phyloP scores from a whole-genome alignment of 2,329 filamentous ascomycete genomes.

The Aureobasidium sp. region DNA sequence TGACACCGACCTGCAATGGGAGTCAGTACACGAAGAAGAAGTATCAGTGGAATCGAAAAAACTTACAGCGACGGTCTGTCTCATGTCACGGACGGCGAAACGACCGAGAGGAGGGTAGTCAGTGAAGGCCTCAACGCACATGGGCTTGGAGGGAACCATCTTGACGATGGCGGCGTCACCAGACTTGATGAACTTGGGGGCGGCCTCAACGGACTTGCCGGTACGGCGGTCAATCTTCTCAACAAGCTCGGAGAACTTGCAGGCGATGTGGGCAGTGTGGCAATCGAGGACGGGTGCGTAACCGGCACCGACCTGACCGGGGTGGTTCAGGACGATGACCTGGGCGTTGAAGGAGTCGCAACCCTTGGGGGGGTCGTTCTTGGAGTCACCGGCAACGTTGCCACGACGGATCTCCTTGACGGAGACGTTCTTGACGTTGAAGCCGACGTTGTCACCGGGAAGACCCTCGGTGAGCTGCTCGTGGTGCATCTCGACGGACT shows the following conservation, averaged over 20 bases:
- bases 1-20: conserved; percentile 45
- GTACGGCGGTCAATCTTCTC: conserved; percentile 99
- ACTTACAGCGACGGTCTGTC: conserved; percentile 65
- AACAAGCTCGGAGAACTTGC: conserved; percentile 98
- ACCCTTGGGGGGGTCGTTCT: conserved; percentile 93
- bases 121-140: conserved; percentile 99
- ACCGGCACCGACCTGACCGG: conserved; percentile 96
- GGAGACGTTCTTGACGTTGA: conserved; percentile 99
- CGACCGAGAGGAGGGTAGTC: conserved; percentile 98
- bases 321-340: conserved; percentile 99
- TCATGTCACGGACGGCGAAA: conserved; percentile 73
- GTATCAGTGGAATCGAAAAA: too few species aligned
- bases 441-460: conserved; percentile 99
- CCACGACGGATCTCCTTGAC: conserved; percentile 99
- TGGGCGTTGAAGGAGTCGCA: conserved; percentile 96
- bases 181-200: conserved; percentile 99
- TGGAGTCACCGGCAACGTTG: conserved; percentile 99
- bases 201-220: conserved; percentile 87
- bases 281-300: conserved; percentile 99
- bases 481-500: conserved; percentile 99
- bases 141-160: conserved; percentile 99
- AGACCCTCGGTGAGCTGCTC: conserved; percentile 93
- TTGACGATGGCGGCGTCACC: conserved; percentile 99
- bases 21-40: too few species aligned
- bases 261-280: conserved; percentile 99